A percentile compares a stretch with the other conserved stretches of the same genome.
These are phyloP conservation scores for Leccinum variicolor DNA, from an alignment of 768 basidiomycete species.

Conservation along the genomic window DNA sequence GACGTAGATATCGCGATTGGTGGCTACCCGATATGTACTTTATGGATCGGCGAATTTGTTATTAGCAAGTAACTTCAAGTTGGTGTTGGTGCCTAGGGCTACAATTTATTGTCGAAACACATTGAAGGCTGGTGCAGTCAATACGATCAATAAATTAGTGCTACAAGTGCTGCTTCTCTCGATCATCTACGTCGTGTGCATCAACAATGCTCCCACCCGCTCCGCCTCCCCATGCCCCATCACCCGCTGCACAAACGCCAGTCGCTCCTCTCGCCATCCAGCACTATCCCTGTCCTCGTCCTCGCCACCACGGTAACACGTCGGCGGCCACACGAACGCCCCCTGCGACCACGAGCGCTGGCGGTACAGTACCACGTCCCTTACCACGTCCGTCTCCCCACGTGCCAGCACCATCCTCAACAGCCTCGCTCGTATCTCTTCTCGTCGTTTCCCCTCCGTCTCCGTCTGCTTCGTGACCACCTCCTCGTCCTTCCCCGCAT, in stretches of 20 bases:
- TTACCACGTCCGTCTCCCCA: constrained; percentile 44
- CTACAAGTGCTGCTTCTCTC: no score
- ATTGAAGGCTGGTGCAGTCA: not conserved
- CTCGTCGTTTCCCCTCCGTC: constrained; percentile 30
- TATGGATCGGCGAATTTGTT: not conserved
- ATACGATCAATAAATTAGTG: not conserved
- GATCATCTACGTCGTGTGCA: not conserved
- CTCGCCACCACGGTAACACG: constrained; percentile 41
- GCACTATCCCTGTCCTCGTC: not conserved
- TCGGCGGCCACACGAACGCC: constrained; percentile 42
- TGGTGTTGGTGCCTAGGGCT: no score
- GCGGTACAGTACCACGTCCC: constrained; percentile 55
- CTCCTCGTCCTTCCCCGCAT: constrained; percentile 1
- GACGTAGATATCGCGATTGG: not conserved
- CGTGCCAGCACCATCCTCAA: constrained; percentile 50
- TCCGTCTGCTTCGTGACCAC: constrained; percentile 12
- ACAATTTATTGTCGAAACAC: no score
- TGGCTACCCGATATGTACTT: not conserved
- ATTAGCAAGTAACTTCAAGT: not conserved
- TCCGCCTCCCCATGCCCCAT: constrained; percentile 9
- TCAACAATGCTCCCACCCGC: constrained; percentile 13
- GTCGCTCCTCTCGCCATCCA: constrained; percentile 15
- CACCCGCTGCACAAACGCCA: constrained; percentile 12
- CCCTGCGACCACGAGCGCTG: constrained; percentile 38
- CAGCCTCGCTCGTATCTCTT: constrained; percentile 37